Evolutionary conservation across 2,329 filamentous ascomycete genomes (phyloP).

Genomic region (Cercospora canescens): DNA sequence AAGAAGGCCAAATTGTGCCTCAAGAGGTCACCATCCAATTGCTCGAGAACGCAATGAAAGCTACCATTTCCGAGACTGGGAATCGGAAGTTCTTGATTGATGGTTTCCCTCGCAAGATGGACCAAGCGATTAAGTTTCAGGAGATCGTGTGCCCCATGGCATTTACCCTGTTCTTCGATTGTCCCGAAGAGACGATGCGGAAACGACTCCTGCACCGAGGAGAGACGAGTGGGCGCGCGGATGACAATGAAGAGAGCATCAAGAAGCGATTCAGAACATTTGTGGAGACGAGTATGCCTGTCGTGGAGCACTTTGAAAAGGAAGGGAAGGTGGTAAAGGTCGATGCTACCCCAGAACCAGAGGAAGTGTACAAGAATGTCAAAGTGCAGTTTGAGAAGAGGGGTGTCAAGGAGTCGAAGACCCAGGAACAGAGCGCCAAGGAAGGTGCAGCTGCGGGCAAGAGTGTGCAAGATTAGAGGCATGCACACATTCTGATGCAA

Average conservation of each 20-base stretch:
- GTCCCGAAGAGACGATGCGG: constrained; percentile 87
- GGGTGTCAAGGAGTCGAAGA: constrained; percentile 36
- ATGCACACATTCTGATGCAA: neutral
- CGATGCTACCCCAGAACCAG: constrained; percentile 66
- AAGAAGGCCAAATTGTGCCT: constrained; percentile 93
- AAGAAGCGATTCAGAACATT: constrained; percentile 95
- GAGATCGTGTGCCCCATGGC: constrained; percentile 78
- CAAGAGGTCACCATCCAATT: constrained; percentile 96
- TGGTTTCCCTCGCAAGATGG: constrained; percentile 93
- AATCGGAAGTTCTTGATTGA: constrained; percentile 75
- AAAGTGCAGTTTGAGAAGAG: constrained; percentile 48
- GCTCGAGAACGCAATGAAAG: constrained; percentile 89
- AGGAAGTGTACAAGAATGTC: constrained; percentile 62
- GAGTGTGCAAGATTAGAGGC: constrained; percentile 9
- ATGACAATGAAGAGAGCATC: constrained; percentile 95
- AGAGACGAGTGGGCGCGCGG: constrained; percentile 85
- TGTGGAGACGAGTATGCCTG: constrained; percentile 95
- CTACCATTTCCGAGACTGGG: constrained; percentile 57
- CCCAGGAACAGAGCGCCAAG: constrained; percentile 8
- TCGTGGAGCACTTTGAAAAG: constrained; percentile 79
- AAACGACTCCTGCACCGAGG: constrained; percentile 80
- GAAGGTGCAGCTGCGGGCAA: constrained; percentile 8
- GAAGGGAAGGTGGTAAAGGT: constrained; percentile 80
- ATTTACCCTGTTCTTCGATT: constrained; percentile 93
- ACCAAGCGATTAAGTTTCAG: constrained; percentile 94